Conservation (phyloP, 2,329 filamentous ascomycete genomes). For the Chrysoporthe austroafricana region DNA sequence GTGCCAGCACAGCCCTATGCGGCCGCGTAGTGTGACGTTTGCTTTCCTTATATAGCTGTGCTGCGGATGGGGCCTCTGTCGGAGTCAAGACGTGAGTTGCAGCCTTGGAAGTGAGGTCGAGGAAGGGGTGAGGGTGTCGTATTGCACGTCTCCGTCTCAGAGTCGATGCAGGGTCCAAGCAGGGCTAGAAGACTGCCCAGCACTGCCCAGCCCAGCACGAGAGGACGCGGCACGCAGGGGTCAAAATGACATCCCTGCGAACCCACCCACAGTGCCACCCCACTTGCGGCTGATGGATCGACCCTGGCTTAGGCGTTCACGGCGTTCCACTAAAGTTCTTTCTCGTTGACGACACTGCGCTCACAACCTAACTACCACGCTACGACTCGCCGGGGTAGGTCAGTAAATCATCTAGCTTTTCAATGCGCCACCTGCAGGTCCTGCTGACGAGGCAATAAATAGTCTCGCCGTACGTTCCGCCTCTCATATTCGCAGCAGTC, state of each 20-base stretch:
- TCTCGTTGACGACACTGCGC: neutral
- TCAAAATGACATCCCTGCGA: neutral
- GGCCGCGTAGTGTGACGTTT: neutral
- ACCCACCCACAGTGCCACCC: neutral
- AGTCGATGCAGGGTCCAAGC: slow-evolving; percentile 2
- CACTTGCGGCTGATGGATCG: neutral
- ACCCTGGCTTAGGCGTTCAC: neutral
- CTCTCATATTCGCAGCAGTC: neutral
- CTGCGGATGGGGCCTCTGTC: neutral
- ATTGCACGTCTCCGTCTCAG: neutral
- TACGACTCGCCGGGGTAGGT: neutral
- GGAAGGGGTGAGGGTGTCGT: neutral
- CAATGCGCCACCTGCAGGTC: neutral
- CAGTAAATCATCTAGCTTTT: neutral
- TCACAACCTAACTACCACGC: neutral
- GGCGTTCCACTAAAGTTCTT: slow-evolving; percentile 1
- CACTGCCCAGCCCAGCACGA: neutral
- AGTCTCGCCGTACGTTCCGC: neutral
- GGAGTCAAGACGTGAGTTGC: neutral
- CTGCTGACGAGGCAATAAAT: neutral
- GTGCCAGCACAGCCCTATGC: neutral
- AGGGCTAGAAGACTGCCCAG: neutral
- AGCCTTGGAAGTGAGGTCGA: neutral
- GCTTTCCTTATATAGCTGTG: neutral
- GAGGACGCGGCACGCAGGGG: neutral